Base-by-base conservation (phyloP, 495 filamentous ascomycete species). In the Penicillium arizonense region DNA sequence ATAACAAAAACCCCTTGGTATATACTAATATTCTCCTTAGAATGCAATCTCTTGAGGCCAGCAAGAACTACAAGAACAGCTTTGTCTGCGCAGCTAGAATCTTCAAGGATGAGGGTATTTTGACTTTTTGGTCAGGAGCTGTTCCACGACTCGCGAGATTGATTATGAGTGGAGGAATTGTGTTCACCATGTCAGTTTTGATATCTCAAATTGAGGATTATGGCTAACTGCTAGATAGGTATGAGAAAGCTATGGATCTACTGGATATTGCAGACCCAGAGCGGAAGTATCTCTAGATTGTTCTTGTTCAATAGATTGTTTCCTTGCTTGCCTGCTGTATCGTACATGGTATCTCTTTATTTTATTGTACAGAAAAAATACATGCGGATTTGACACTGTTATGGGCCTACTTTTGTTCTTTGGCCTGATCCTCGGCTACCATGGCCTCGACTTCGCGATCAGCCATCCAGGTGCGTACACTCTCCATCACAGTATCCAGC, bases 1-100 rank as follows among this genome's bases (percentile, higher is more conserved):
- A 39, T n/a, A 28, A 42, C 8, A 34, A 24, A 4, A 14, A 11
- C 4, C 13, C 9, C 33, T 35, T 14, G 23, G 2, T 4, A 47
- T 21, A 11, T 16, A 35, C 56, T 67, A 36, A 68, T 30, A 11
- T 8, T n/a, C 28, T 13, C 30, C 50, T 55, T 53, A 86, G 91
- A 52, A 98, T 98, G 95, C 94, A 98, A 84, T 94, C 89, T 24
- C 87, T 96, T 38, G 92, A 97, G 66, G 91, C 94, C 7, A 82
- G 82, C 47, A 79, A 75, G 40, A 71, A 88, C 54, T 98, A 98
- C 61, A 89, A 84, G 62, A 97, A 97, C 68, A 94, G 87, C 57
- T 85, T 96, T 59, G 79, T 84, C 33, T 98, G 94, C 68, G 94
- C 88, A 2, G 79, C 81, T 14, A 75, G 85, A 49, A 94, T 98